Percentiles rank a stretch among this genome's conserved stretches.
These are phyloP conservation scores for Ceratocystis cacaofunesta DNA, from an alignment of 2,329 filamentous ascomycete species.

Conservation along the genomic window DNA sequence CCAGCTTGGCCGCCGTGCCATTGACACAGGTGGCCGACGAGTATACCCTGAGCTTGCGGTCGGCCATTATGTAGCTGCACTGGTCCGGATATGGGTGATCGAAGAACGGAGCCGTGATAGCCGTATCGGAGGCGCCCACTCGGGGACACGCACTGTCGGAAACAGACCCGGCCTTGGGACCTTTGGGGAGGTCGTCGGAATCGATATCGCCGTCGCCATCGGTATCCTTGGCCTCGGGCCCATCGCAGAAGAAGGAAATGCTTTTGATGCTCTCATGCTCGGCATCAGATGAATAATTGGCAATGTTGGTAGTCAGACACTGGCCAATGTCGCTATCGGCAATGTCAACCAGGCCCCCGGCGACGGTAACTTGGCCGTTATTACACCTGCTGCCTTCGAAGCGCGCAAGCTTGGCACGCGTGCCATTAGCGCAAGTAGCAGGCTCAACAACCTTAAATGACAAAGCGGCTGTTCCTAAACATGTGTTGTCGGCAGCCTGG, in stretches of 20 bases:
- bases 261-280: slow-evolving; percentile 12
- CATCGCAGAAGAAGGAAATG: slow-evolving; percentile 17
- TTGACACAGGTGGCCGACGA: slow-evolving; percentile 14
- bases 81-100: slow-evolving; percentile 16
- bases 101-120: slow-evolving; percentile 12
- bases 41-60: slow-evolving; percentile 16
- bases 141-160: slow-evolving; percentile 16
- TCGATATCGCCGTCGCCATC: slow-evolving; percentile 13
- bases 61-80: slow-evolving; percentile 16
- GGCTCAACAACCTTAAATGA: slow-evolving; percentile 16
- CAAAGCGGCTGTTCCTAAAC: slow-evolving; percentile 15
- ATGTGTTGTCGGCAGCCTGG: slow-evolving; percentile 16
- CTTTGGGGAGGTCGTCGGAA: slow-evolving; percentile 11
- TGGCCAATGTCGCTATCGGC: slow-evolving; percentile 13
- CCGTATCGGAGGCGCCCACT: background rate
- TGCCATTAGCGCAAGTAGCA: slow-evolving; percentile 17
- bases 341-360: slow-evolving; percentile 16
- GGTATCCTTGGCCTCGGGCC: slow-evolving; percentile 8
- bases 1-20: slow-evolving; percentile 20
- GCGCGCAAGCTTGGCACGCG: slow-evolving; percentile 17
- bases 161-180: slow-evolving; percentile 13
- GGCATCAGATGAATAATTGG: slow-evolving; percentile 12
- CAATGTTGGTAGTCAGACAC: slow-evolving; percentile 11
- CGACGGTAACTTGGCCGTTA: slow-evolving; percentile 15
- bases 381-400: slow-evolving; percentile 18